Conservation (phyloP, 176 grass and related monocot genomes). For the Stipa capillata region DNA sequence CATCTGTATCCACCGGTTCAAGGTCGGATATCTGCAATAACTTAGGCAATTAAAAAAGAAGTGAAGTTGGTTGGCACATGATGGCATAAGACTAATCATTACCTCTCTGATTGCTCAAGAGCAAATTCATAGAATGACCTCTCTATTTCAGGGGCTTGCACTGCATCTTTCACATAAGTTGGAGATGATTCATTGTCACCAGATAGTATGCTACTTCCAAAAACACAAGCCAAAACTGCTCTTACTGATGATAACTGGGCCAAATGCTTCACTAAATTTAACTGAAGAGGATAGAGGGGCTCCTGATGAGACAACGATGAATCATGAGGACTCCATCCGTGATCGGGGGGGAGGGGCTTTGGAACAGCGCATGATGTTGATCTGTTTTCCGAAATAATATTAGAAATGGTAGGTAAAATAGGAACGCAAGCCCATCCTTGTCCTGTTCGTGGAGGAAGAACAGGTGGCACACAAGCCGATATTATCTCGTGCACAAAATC, state of each 20-base stretch:
- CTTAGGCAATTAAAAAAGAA: constrained; percentile 22
- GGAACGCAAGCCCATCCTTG: constrained; percentile 97
- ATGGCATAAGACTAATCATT: constrained; percentile 22
- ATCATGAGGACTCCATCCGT: constrained; percentile 44
- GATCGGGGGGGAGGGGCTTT: constrained; percentile 23
- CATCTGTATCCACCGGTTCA: constrained; percentile 98
- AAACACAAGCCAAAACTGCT: constrained; percentile 90
- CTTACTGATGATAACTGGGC: constrained; percentile 83
- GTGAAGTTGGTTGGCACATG: not conserved
- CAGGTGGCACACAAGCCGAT: constrained; percentile 89
- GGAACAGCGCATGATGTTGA: constrained; percentile 10
- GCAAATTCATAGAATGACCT: constrained; percentile 92
- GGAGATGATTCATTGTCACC: constrained; percentile 58
- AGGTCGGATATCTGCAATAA: constrained; percentile 75
- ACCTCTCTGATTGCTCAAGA: constrained; percentile 96
- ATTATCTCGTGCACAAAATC: constrained; percentile 97
- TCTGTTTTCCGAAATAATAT: constrained; percentile 34
- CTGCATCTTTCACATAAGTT: constrained; percentile 34
- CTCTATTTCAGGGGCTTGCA: constrained; percentile 60
- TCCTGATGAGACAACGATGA: constrained; percentile 40
- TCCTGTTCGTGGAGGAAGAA: constrained; percentile 78
- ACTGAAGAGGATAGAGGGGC: constrained; percentile 77
- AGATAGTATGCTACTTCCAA: constrained; percentile 84
- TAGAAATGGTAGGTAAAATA: constrained; percentile 47
- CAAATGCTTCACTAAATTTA: constrained; percentile 81